These are phyloP conservation scores for Clavispora vitiphila DNA, from an alignment of 805 yeast species.

Conservation along the genomic window DNA sequence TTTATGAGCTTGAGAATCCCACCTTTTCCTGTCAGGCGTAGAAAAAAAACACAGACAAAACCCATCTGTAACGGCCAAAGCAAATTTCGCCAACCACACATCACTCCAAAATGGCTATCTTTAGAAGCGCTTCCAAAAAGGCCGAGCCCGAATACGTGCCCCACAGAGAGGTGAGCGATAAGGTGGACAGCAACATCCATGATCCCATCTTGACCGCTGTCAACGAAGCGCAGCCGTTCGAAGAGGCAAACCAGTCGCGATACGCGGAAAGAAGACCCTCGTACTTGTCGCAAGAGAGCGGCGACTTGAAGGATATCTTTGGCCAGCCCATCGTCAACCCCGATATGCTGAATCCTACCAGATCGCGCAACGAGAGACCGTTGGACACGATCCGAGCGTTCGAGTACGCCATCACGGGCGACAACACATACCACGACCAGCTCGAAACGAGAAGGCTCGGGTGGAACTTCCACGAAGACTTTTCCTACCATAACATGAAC, in stretches of 20 bases:
- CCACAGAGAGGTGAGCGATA: constrained; percentile 48
- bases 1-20: background rate
- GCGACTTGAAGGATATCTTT: constrained; percentile 71
- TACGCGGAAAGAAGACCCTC: constrained; percentile 40
- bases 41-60: background rate
- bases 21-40: background rate
- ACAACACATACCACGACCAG: constrained; percentile 69
- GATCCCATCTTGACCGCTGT: constrained; percentile 94
- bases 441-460: constrained; percentile 76
- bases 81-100: too few relatives aligned
- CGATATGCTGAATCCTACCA: constrained; percentile 89
- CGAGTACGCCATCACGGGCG: constrained; percentile 93
- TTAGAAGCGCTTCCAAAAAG: constrained; percentile 19
- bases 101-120: constrained; percentile 16
- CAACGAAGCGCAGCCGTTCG: constrained; percentile 94
- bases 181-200: constrained; percentile 28
- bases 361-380: constrained; percentile 93
- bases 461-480: constrained; percentile 81
- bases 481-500: constrained; percentile 46
- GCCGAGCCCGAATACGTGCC: constrained; percentile 44
- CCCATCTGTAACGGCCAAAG: background rate
- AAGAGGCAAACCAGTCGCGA: constrained; percentile 40
- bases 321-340: constrained; percentile 76
- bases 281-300: constrained; percentile 43
- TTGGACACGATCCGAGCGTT: constrained; percentile 91